Conservation (phyloP, 257 asterid species). For the Rauvolfia tetraphylla region DNA sequence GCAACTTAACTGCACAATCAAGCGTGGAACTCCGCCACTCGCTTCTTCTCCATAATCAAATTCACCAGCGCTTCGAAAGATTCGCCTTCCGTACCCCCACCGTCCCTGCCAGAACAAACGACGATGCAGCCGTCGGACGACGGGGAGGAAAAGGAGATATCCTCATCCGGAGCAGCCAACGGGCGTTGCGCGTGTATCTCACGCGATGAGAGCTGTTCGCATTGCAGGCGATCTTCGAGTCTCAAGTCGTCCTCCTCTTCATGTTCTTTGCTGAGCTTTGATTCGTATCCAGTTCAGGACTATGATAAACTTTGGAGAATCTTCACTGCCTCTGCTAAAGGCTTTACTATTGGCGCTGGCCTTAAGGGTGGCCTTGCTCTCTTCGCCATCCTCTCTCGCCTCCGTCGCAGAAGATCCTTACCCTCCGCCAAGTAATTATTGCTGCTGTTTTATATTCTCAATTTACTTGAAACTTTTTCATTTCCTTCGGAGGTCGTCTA, state of each 20-base stretch:
- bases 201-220: slow-evolving; percentile 35
- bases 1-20: neutral
- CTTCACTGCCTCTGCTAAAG: slow-evolving; percentile 83
- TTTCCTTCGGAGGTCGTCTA: neutral
- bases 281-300: slow-evolving; percentile 89
- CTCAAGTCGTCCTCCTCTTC: slow-evolving; percentile 83
- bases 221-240: slow-evolving; percentile 44
- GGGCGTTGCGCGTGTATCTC: slow-evolving; percentile 43
- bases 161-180: slow-evolving; percentile 22
- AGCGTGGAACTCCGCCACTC: slow-evolving; percentile 23
- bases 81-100: neutral
- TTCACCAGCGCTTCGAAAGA: neutral
- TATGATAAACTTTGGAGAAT: slow-evolving; percentile 85
- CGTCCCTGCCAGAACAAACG: neutral
- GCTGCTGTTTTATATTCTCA: neutral
- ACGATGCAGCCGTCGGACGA: slow-evolving; percentile 40
- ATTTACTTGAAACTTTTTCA: slow-evolving; percentile 14
- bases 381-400: slow-evolving; percentile 76
- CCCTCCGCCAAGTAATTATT: slow-evolving; percentile 53
- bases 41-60: slow-evolving; percentile 6
- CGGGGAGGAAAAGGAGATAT: slow-evolving; percentile 20
- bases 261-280: slow-evolving; percentile 84
- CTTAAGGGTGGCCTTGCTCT: slow-evolving; percentile 89
- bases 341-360: slow-evolving; percentile 86
- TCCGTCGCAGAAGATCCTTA: slow-evolving; percentile 73